phyloP scores from a whole-genome alignment of 257 asterid species.

The Solanum virginianum region DNA sequence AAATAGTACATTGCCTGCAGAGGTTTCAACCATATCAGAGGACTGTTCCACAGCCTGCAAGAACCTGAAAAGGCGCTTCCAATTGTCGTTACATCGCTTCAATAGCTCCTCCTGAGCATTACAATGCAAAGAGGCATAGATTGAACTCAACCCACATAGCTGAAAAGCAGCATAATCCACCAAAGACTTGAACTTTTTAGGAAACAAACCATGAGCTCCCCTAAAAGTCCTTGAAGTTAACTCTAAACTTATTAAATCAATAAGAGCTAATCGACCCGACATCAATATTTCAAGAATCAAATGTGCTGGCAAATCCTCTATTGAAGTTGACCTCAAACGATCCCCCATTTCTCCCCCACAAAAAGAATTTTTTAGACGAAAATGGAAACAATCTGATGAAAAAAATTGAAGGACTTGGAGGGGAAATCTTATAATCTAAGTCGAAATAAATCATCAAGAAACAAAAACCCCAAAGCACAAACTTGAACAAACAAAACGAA shows the following conservation, averaged over 20 bases:
- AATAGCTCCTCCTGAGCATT: slow-evolving; percentile 33
- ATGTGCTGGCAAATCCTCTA: slow-evolving; percentile 73
- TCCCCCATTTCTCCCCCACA: slow-evolving; percentile 35
- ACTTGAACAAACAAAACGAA: not conserved
- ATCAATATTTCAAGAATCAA: slow-evolving; percentile 56
- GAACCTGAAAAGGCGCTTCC: slow-evolving; percentile 66
- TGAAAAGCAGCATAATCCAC: slow-evolving; percentile 62
- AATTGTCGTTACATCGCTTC: slow-evolving; percentile 47
- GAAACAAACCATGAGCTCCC: slow-evolving; percentile 29
- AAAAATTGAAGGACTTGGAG: slow-evolving; percentile 13
- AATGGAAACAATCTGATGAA: slow-evolving; percentile 10
- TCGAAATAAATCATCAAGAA: slow-evolving; percentile 33
- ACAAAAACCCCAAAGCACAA: slow-evolving; percentile 8
- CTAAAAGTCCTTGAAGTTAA: slow-evolving; percentile 47
- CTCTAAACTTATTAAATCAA: slow-evolving; percentile 56
- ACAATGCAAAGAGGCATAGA: slow-evolving; percentile 33
- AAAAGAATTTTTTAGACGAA: slow-evolving; percentile 26
- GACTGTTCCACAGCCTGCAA: slow-evolving; percentile 70
- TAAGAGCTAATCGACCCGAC: slow-evolving; percentile 48
- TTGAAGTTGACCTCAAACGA: slow-evolving; percentile 22
- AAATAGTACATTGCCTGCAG: slow-evolving; percentile 75
- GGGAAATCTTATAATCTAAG: slow-evolving; percentile 12
- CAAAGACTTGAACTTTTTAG: slow-evolving; percentile 49
- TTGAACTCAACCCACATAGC: slow-evolving; percentile 48
- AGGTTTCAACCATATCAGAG: slow-evolving; percentile 53